Conservation (phyloP, 345 rosid species). For the Geranium brycei region DNA sequence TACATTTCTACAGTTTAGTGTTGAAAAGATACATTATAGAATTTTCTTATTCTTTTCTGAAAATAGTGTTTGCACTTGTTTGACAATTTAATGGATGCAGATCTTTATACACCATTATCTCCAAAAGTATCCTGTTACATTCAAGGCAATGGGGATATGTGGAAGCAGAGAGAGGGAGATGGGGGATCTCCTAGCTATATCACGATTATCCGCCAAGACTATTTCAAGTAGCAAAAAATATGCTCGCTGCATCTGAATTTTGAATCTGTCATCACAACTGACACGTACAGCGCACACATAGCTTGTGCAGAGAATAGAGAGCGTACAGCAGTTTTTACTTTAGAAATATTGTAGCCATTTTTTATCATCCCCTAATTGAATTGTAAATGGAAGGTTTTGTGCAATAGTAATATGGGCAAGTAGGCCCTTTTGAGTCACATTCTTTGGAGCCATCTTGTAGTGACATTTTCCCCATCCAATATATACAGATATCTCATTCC, state of each 20-base stretch:
- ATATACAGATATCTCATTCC: too few relatives aligned
- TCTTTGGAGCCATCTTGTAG: too few relatives aligned
- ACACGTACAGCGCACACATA: background rate
- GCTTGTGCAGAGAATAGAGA: background rate
- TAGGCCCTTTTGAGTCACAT: background rate
- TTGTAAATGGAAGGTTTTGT: background rate
- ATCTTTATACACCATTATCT: conserved; percentile 51
- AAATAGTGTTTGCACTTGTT: background rate
- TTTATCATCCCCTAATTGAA: background rate
- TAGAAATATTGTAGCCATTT: background rate
- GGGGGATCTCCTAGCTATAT: conserved; percentile 31
- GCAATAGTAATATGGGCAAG: background rate
- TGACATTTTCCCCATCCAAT: too few relatives aligned
- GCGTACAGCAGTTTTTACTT: background rate
- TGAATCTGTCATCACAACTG: too few relatives aligned
- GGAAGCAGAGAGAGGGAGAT: conserved; percentile 55
- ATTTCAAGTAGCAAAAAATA: conserved; percentile 29
- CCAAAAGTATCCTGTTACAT: conserved; percentile 60
- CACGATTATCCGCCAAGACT: conserved; percentile 40
- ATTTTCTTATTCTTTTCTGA: background rate
- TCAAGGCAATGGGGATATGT: conserved; percentile 45
- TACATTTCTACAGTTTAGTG: too few relatives aligned
- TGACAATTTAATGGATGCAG: conserved; percentile 24
- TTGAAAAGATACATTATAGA: too few relatives aligned
- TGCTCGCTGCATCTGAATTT: background rate